These are phyloP conservation scores for Mortierella sp. DNA, from an alignment of 371 early-diverging fungal species.

Conservation along the genomic window DNA sequence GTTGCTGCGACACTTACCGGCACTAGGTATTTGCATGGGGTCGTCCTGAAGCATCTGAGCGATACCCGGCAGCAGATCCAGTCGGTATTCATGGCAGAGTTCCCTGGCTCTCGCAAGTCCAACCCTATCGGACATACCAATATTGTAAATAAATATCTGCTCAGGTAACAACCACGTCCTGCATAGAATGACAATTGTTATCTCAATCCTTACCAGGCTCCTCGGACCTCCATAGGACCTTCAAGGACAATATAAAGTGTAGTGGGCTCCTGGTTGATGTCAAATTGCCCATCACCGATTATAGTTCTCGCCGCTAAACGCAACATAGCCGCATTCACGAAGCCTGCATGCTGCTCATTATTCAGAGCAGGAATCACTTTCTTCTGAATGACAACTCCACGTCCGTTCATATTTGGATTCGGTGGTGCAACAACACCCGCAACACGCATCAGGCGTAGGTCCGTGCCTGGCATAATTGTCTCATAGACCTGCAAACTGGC, in stretches of 20 bases:
- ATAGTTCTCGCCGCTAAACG: conserved; percentile 63
- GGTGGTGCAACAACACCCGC: conserved; percentile 55
- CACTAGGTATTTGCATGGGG: conserved; percentile 33
- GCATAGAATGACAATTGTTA: too few relatives aligned
- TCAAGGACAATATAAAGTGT: conserved; percentile 49
- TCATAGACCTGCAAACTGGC: conserved; percentile 47
- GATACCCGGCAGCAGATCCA: conserved; percentile 60
- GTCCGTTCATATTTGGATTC: conserved; percentile 33
- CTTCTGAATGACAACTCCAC: conserved; percentile 40
- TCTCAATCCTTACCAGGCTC: conserved; percentile 58
- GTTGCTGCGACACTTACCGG: conserved; percentile 30
- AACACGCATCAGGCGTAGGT: conserved; percentile 50
- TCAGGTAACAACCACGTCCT: too few relatives aligned
- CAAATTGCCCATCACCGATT: conserved; percentile 62
- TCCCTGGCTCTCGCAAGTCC: conserved; percentile 63
- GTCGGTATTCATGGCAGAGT: conserved; percentile 61
- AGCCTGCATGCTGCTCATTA: conserved; percentile 60
- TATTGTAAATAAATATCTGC: conserved; percentile 1
- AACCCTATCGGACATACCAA: conserved; percentile 53
- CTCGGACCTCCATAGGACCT: conserved; percentile 61
- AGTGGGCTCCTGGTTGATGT: conserved; percentile 55
- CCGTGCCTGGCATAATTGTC: conserved; percentile 49
- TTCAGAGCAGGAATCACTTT: conserved; percentile 52
- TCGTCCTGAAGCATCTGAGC: conserved; percentile 61
- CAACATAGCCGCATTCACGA: conserved; percentile 66